Conservation (phyloP, 139 green algal species). For the Chlamydomonas urium region DNA sequence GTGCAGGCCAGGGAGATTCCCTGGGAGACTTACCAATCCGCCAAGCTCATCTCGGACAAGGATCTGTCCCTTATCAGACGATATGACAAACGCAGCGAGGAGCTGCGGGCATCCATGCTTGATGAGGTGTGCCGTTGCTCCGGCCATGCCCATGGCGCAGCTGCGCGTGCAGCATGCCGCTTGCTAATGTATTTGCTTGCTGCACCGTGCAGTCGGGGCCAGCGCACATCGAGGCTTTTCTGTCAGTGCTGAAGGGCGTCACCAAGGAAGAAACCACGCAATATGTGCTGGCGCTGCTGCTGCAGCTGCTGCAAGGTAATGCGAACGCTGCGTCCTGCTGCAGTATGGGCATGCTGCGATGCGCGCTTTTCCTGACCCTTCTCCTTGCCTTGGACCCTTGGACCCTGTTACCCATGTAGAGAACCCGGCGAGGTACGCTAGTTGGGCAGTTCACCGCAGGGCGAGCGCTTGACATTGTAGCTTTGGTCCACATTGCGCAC, state of each 20-base stretch:
- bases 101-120: constrained; percentile 62
- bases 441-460: not conserved
- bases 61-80: constrained; percentile 45
- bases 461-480: not conserved
- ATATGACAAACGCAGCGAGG: constrained; percentile 74
- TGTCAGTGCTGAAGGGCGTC: constrained; percentile 81
- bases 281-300: constrained; percentile 82
- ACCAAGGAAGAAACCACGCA: constrained; percentile 90
- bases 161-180: no score
- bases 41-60: constrained; percentile 70
- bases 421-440: no score
- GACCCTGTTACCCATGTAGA: no score
- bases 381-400: no score
- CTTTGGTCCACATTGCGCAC: no score
- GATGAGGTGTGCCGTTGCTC: constrained; percentile 67
- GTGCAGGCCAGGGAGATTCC: constrained; percentile 19
- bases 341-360: not conserved
- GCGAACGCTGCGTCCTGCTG: not conserved
- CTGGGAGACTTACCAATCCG: constrained; percentile 74
- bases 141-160: no score
- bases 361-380: not conserved
- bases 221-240: constrained; percentile 70
- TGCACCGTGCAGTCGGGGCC: constrained; percentile 67
- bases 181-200: no score
- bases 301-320: constrained; percentile 68